Conservation (phyloP, 2,329 filamentous ascomycete genomes). For the Boeremia lycopersici region DNA sequence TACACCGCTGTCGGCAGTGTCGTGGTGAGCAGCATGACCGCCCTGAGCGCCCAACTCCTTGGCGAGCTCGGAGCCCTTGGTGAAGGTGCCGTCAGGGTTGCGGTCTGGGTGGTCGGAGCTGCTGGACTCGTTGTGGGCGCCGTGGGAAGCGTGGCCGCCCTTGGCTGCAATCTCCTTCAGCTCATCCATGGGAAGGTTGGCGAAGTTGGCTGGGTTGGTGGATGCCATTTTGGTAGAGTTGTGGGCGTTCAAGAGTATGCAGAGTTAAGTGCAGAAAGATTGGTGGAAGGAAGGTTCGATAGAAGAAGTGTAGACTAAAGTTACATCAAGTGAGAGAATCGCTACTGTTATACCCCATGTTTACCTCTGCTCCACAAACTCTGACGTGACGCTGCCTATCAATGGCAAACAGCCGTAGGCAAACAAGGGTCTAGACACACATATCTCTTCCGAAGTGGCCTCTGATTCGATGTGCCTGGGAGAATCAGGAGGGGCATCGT, state of each 20-base stretch:
- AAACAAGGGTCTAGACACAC: slow-evolving; percentile 6
- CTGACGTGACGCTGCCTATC: slow-evolving; percentile 28
- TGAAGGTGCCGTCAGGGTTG: slow-evolving; percentile 49
- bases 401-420: slow-evolving; percentile 12
- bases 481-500: neutral
- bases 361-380: slow-evolving; percentile 8
- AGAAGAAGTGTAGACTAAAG: neutral
- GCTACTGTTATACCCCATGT: slow-evolving; percentile 19
- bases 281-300: neutral
- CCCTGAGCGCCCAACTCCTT: slow-evolving; percentile 47
- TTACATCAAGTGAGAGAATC: neutral
- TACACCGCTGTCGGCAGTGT: slow-evolving; percentile 27
- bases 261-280: neutral
- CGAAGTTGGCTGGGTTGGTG: slow-evolving; percentile 59
- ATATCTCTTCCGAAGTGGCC: neutral
- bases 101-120: slow-evolving; percentile 31
- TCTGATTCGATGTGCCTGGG: slow-evolving; percentile 12
- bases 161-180: slow-evolving; percentile 57
- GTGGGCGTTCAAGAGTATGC: neutral
- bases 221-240: slow-evolving; percentile 39
- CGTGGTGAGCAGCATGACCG: slow-evolving; percentile 42
- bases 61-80: slow-evolving; percentile 45
- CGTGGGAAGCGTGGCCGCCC: slow-evolving; percentile 54
- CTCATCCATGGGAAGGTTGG: slow-evolving; percentile 58
- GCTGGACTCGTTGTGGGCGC: slow-evolving; percentile 13